These are phyloP conservation scores for Galium porrigens DNA, from an alignment of 305 asterid species.

Conservation along the genomic window DNA sequence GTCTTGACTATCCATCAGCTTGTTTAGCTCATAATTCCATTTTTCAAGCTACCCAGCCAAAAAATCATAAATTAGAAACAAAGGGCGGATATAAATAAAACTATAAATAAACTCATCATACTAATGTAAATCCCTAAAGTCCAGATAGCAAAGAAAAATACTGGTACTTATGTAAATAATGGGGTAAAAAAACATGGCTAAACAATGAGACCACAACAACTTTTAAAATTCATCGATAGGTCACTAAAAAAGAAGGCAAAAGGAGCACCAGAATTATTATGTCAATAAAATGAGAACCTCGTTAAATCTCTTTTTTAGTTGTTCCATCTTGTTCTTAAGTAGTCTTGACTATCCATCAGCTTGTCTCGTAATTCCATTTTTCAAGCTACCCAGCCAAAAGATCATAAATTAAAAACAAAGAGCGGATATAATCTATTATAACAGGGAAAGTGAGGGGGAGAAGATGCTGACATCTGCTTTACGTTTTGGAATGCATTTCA, in stretches of 20 bases:
- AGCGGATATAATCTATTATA: not conserved
- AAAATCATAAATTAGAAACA: conserved; percentile 14
- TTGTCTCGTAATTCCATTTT: conserved; percentile 61
- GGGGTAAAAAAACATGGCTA: not conserved
- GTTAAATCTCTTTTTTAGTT: conserved; percentile 42
- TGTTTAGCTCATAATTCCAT: conserved; percentile 49
- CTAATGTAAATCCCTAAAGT: too few relatives aligned
- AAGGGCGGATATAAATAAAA: not conserved
- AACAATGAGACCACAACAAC: not conserved
- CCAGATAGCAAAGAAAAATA: not conserved
- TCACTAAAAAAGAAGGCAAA: not conserved
- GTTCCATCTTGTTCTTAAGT: conserved; percentile 51
- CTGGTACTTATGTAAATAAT: conserved; percentile 11
- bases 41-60: conserved; percentile 52
- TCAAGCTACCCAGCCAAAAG: conserved; percentile 45
- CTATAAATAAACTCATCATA: too few relatives aligned
- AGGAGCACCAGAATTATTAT: not conserved
- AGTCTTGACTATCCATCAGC: conserved; percentile 63
- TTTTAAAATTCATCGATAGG: not conserved
- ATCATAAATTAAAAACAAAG: conserved; percentile 15
- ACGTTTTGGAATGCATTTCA: conserved; percentile 66
- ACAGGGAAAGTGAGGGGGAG: conserved; percentile 3
- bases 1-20: conserved; percentile 62
- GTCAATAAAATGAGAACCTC: conserved; percentile 32
- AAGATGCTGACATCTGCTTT: conserved; percentile 49